These are phyloP conservation scores for Botryosphaeria dothidea DNA, from an alignment of 2,329 filamentous ascomycete species.

Conservation along the genomic window DNA sequence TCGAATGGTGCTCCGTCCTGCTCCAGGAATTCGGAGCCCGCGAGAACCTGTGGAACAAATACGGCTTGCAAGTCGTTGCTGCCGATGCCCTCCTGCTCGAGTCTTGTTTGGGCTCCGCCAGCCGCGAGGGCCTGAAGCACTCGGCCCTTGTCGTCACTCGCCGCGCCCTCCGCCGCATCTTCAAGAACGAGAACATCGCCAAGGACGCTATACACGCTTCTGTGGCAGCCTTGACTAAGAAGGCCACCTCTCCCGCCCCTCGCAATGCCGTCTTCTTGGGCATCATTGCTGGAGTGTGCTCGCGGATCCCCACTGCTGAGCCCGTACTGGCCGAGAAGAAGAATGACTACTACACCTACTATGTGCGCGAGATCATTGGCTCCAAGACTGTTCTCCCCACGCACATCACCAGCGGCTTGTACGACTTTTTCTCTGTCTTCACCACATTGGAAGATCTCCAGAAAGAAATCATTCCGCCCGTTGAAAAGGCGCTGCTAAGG, in stretches of 20 bases:
- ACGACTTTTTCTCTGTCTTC: slow-evolving; percentile 81
- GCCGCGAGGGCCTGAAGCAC: slow-evolving; percentile 64
- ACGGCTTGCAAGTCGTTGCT: slow-evolving; percentile 65
- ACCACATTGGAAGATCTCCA: slow-evolving; percentile 72
- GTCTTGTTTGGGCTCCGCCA: slow-evolving; percentile 63
- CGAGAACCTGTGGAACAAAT: slow-evolving; percentile 62
- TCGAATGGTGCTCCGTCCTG: slow-evolving; percentile 85
- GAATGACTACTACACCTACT: slow-evolving; percentile 76
- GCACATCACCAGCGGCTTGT: slow-evolving; percentile 71
- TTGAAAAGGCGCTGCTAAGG: slow-evolving; percentile 87
- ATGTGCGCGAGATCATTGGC: slow-evolving; percentile 78
- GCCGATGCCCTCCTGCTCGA: slow-evolving; percentile 75
- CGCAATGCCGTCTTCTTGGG: slow-evolving; percentile 79
- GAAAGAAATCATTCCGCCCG: slow-evolving; percentile 72
- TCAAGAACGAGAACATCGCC: slow-evolving; percentile 60
- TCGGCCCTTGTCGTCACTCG: slow-evolving; percentile 78
- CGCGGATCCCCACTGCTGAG: slow-evolving; percentile 66
- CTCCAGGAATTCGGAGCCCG: slow-evolving; percentile 68
- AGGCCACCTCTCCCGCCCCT: slow-evolving; percentile 62
- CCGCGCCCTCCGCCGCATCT: slow-evolving; percentile 74
- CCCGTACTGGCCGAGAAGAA: slow-evolving; percentile 66
- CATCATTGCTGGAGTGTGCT: slow-evolving; percentile 82
- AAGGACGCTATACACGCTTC: slow-evolving; percentile 63
- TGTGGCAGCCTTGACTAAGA: slow-evolving; percentile 68
- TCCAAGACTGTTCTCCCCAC: slow-evolving; percentile 70